Evolutionary conservation across 768 basidiomycete species (phyloP).

Genomic region (Rhodotorula kratochvilovae): DNA sequence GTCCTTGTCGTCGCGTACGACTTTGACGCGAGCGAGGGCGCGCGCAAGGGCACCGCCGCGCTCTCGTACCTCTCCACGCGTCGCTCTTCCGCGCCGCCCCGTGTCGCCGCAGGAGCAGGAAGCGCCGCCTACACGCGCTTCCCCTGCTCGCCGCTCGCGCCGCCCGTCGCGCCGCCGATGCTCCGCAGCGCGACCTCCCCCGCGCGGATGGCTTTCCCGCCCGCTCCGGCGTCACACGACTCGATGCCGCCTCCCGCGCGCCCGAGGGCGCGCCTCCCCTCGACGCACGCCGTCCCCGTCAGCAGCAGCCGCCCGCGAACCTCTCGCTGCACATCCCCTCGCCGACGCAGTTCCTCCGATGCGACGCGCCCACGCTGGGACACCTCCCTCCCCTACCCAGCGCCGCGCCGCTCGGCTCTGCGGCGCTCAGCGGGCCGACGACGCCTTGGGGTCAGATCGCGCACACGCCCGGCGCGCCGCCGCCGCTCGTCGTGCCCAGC

Average conservation of each 20-base stretch:
- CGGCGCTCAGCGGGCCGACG: slow-evolving; percentile 1
- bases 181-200: slow-evolving; percentile 1
- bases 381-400: not conserved
- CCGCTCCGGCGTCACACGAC: not conserved
- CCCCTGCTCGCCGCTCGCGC: not conserved
- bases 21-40: slow-evolving; percentile 26
- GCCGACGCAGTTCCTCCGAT: slow-evolving; percentile 12
- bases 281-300: not conserved
- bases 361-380: not conserved
- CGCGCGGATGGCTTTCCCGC: not conserved
- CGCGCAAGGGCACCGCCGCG: slow-evolving; percentile 2
- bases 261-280: not conserved
- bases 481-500: slow-evolving; percentile 22
- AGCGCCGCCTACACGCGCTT: not conserved
- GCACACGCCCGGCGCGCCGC: slow-evolving; percentile 40
- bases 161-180: not conserved
- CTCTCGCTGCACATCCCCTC: slow-evolving; percentile 36
- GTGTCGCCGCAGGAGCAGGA: not conserved
- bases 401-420: not conserved
- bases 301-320: slow-evolving; percentile 5
- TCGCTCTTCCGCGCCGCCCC: not conserved
- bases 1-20: slow-evolving; percentile 41
- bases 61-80: slow-evolving; percentile 22
- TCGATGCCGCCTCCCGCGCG: slow-evolving; percentile 3
- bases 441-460: slow-evolving; percentile 33